Evolutionary conservation across 2,329 filamentous ascomycete species (phyloP).

Genomic region (Chaetomium sp.): DNA sequence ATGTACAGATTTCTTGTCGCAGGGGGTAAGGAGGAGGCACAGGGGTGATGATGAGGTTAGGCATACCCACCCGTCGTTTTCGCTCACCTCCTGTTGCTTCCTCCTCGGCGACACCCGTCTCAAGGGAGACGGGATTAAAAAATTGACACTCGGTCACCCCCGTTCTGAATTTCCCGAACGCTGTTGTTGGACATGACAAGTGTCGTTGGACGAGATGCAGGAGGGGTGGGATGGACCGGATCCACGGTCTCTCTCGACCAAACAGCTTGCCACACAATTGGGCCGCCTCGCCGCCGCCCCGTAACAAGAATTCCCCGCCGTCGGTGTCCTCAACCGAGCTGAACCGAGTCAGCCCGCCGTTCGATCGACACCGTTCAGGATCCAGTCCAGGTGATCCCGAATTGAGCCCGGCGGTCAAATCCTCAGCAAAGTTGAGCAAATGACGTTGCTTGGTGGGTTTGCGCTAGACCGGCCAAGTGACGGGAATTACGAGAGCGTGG

Average conservation of each 20-base stretch:
- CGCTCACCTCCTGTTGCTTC: not conserved
- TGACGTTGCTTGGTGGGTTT: not conserved
- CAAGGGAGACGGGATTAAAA: not conserved
- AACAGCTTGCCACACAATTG: not conserved
- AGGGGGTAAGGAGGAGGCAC: not conserved
- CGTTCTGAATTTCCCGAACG: not conserved
- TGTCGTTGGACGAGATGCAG: not conserved
- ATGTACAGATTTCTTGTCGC: slow-evolving; percentile 1
- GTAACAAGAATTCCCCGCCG: not conserved
- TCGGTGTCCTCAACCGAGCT: slow-evolving; percentile 4
- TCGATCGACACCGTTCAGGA: not conserved
- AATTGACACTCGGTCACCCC: not conserved
- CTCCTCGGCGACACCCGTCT: not conserved
- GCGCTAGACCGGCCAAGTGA: not conserved
- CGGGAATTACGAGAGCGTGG: not conserved
- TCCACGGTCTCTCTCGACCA: not conserved
- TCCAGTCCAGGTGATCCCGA: not conserved
- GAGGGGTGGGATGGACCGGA: not conserved
- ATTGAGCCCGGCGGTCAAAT: not conserved
- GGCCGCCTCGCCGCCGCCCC: not conserved
- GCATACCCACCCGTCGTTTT: not conserved
- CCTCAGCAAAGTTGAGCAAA: not conserved
- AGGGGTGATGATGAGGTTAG: not conserved
- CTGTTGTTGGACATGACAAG: not conserved
- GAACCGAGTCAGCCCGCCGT: slow-evolving; percentile 1